Conservation (phyloP, 768 basidiomycete genomes). For the Galerina sulciceps region DNA sequence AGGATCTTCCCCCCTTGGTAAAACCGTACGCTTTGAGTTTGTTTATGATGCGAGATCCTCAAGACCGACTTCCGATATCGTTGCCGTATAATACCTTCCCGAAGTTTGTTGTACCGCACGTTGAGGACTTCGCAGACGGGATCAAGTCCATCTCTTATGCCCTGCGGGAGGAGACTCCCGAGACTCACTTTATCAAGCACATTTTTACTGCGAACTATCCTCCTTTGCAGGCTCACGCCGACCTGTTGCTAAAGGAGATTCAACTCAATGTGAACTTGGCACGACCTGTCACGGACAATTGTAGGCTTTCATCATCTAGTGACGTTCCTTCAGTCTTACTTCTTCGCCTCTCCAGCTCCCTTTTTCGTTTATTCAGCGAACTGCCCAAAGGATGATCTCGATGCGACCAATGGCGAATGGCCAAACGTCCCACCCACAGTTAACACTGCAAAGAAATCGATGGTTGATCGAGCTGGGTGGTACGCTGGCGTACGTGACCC, state of each 20-base stretch:
- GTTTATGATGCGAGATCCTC: slow-evolving; percentile 36
- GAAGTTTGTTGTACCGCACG: slow-evolving; percentile 11
- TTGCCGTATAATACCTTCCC: slow-evolving; percentile 37
- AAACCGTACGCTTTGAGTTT: slow-evolving; percentile 33
- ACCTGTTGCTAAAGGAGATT: slow-evolving; percentile 38
- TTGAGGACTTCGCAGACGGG: slow-evolving; percentile 31
- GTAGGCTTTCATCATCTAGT: slow-evolving; percentile 16
- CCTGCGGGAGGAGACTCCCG: slow-evolving; percentile 12
- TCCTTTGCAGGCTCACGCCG: slow-evolving; percentile 42
- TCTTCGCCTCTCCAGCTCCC: slow-evolving; percentile 25
- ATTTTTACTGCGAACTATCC: slow-evolving; percentile 53
- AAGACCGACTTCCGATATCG: slow-evolving; percentile 32
- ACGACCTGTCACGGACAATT: slow-evolving; percentile 29
- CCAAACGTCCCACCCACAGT: slow-evolving; percentile 30
- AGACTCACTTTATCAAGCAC: slow-evolving; percentile 35
- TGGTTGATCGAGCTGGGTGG: slow-evolving; percentile 31
- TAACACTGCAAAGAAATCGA: slow-evolving; percentile 28
- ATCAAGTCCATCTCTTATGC: slow-evolving; percentile 38
- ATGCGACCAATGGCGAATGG: slow-evolving; percentile 17
- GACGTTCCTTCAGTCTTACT: background rate
- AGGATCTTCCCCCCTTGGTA: slow-evolving; percentile 20
- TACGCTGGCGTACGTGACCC: slow-evolving; percentile 37
- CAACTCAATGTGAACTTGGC: slow-evolving; percentile 39
- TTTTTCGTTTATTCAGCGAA: slow-evolving; percentile 32
- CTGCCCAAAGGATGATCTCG: slow-evolving; percentile 2